Percentiles rank a stretch among this genome's conserved stretches.
Conservation (phyloP, 345 rosid species). For the Salix koriyanagi region DNA sequence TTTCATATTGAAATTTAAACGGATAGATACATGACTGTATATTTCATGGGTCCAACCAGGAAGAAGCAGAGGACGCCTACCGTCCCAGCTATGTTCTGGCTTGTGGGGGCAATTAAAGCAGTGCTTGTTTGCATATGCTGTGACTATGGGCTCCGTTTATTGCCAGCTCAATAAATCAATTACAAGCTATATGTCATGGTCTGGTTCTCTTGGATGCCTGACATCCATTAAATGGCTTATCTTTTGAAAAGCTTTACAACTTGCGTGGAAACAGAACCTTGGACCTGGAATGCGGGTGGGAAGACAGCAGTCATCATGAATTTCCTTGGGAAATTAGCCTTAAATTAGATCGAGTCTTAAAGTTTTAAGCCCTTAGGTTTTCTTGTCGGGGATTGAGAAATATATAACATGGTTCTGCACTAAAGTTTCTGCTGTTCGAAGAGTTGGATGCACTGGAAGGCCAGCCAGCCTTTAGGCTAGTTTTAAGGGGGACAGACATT, state of each 20-base stretch:
- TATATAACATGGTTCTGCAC: background rate
- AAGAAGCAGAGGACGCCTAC: slow-evolving; percentile 3
- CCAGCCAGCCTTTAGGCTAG: background rate
- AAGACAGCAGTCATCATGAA: too few species aligned
- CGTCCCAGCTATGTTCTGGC: background rate
- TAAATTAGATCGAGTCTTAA: too few species aligned
- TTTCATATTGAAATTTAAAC: background rate
- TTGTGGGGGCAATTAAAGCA: slow-evolving; percentile 15
- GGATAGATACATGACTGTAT: background rate
- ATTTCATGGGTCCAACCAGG: slow-evolving; percentile 4
- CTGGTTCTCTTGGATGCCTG: background rate
- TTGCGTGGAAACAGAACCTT: background rate
- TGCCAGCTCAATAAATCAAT: background rate
- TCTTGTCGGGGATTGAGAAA: too few species aligned
- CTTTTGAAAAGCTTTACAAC: background rate
- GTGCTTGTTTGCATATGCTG: slow-evolving; percentile 24
- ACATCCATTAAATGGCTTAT: background rate
- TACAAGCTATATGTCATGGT: too few species aligned
- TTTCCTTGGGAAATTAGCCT: too few species aligned
- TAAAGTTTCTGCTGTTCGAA: background rate
- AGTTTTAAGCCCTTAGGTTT: too few species aligned
- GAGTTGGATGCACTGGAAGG: background rate
- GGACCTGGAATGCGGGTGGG: background rate
- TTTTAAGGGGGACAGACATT: background rate
- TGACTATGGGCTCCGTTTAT: background rate